These are phyloP conservation scores for Lecanoromycetidae sp. DNA, from an alignment of 2,329 filamentous ascomycete species.

Conservation along the genomic window DNA sequence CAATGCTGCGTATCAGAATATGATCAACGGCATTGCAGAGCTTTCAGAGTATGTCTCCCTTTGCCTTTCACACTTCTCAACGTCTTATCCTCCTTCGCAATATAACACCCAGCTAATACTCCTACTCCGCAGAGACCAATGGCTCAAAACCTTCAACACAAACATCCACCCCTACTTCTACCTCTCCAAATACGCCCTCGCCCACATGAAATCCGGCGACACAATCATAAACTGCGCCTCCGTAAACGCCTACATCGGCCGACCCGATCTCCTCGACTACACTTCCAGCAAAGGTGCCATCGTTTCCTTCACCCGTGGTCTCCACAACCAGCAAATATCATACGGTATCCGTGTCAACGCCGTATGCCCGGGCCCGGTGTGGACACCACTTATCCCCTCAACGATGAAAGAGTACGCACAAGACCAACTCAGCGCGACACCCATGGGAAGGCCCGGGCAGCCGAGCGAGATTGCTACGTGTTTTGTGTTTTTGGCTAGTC, in stretches of 20 bases:
- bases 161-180: conserved; percentile 79
- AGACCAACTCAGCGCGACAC: conserved; percentile 56
- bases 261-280: conserved; percentile 70
- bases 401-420: conserved; percentile 61
- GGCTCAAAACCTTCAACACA: conserved; percentile 65
- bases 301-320: conserved; percentile 62
- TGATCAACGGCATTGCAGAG: conserved; percentile 58
- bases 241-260: conserved; percentile 71
- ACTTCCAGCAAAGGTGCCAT: conserved; percentile 64
- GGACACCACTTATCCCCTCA: conserved; percentile 62
- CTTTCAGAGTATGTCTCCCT: conserved; percentile 47
- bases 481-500: conserved; percentile 67
- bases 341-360: conserved; percentile 67
- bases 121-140: conserved; percentile 49
- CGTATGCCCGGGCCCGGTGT: conserved; percentile 66
- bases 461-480: conserved; percentile 72
- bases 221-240: conserved; percentile 79
- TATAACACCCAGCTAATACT: neutral
- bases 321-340: conserved; percentile 61
- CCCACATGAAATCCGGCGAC: conserved; percentile 60
- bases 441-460: conserved; percentile 67
- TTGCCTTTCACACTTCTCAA: neutral
- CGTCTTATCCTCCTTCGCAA: conserved; percentile 15
- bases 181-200: conserved; percentile 62
- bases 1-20: conserved; percentile 65